Evolutionary conservation across 2,329 filamentous ascomycete species (phyloP), one percentile per base, ranked within the genome.

Genomic region (Penicillium sp.): DNA sequence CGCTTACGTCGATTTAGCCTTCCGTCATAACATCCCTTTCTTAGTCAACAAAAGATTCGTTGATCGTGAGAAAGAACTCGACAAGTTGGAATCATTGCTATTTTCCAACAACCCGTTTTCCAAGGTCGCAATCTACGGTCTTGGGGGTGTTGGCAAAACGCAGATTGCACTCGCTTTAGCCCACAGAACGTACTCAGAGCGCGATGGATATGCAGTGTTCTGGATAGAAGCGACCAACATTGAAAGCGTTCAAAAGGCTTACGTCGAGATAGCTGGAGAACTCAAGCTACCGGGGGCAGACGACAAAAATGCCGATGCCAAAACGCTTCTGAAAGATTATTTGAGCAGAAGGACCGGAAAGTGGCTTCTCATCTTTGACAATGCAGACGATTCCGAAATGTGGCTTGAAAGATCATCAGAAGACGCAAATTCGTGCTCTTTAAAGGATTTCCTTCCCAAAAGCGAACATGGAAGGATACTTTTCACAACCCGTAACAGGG

Each of bases 121-220:
- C 6, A 64, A 56, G n/a, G 31, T 61, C 22, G 62, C 63, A 8
- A 58, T 69, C 10, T 38, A 27, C n/a, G 67, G 65, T 9, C 49
- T 67, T 9, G 66, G 63, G n/a, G 65, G 67, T 16, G 47, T 67
- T 24, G 66, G 67, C 18, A 70, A 70, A 47, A 67, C 68, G 0
- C 66, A 69, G 36, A 43, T 69, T 1, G 65, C 59, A 11, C 51
- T 69, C 9, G 64, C 69, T 52, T 36, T 69, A 22, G 59, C 65
- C 11, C 65, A 68, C 48, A 56, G 54, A 34, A 52, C 61, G 32
- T 56, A 50, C 38, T 53, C 64, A n/a, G 54, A 57, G 32, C 62
- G 39, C 5, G 3, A 27, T 6, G 24, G 24, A 27, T 27, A 27
- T 52, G 64, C 67, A 1, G 49, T 69, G 27, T 65, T 67, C 46